A percentile compares a stretch with the other conserved stretches of the same genome.
Conservation (phyloP, 2,329 filamentous ascomycete species). For the Davidsoniella virescens region DNA sequence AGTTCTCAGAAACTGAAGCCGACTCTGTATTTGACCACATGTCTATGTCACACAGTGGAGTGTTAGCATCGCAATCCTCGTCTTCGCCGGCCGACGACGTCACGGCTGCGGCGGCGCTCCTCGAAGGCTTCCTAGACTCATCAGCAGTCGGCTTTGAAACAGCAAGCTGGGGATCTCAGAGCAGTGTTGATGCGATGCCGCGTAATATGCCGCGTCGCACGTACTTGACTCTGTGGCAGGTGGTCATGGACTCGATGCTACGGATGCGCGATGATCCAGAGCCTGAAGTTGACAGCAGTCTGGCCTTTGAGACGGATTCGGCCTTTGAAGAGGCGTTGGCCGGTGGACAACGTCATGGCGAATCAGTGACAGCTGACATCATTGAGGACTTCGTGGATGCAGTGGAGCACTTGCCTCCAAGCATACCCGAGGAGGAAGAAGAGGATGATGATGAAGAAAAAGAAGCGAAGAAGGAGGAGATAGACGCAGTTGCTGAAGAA, state of each 20-base stretch:
- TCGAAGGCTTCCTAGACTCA: neutral
- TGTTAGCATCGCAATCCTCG: neutral
- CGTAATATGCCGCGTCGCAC: neutral
- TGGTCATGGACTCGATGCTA: constrained; percentile 4
- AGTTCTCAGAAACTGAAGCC: neutral
- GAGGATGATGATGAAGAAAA: neutral
- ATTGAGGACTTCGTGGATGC: too few relatives aligned
- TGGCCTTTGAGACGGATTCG: too few relatives aligned
- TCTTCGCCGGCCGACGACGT: too few relatives aligned
- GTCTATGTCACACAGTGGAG: neutral
- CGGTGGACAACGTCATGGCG: too few relatives aligned
- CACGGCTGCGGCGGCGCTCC: too few relatives aligned
- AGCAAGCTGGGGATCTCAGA: neutral
- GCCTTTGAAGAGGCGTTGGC: too few relatives aligned
- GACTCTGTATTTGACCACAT: neutral
- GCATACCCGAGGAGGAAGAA: neutral
- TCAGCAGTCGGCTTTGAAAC: neutral
- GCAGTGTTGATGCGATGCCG: neutral
- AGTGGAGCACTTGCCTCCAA: too few relatives aligned
- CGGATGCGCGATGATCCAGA: constrained; percentile 7
- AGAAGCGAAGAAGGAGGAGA: neutral
- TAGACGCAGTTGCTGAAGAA: neutral
- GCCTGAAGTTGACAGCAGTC: too few relatives aligned
- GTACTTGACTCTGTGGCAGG: constrained; percentile 3
- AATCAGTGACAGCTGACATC: too few relatives aligned